phyloP scores from a whole-genome alignment of 2,329 filamentous ascomycete species.

The Colletotrichum simmondsii region DNA sequence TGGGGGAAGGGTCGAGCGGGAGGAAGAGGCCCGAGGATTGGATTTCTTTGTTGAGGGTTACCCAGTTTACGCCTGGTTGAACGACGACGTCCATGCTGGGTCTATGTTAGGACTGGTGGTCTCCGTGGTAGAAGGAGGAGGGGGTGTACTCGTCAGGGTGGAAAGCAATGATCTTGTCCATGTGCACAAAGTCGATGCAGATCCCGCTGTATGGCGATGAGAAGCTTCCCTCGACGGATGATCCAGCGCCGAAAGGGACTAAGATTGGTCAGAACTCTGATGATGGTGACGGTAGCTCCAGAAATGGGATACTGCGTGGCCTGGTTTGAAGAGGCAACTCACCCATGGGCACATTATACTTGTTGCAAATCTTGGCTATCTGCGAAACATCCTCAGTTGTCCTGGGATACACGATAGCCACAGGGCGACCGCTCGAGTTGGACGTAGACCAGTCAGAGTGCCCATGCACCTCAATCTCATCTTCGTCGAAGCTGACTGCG shows the following conservation, averaged over 20 bases:
- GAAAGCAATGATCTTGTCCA: slow-evolving; percentile 73
- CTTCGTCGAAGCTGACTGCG: slow-evolving; percentile 70
- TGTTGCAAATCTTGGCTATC: slow-evolving; percentile 71
- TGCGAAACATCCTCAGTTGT: slow-evolving; percentile 72
- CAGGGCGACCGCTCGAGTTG: slow-evolving; percentile 71
- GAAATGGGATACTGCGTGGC: no score
- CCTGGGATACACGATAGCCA: slow-evolving; percentile 73
- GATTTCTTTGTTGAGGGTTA: slow-evolving; percentile 73
- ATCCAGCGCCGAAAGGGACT: slow-evolving; percentile 78
- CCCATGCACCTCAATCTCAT: slow-evolving; percentile 72
- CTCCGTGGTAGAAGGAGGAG: not conserved
- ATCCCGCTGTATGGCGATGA: slow-evolving; percentile 74
- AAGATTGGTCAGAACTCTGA: not conserved
- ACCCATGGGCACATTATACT: slow-evolving; percentile 73
- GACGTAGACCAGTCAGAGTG: slow-evolving; percentile 78
- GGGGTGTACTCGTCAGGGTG: slow-evolving; percentile 64
- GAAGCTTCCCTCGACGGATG: slow-evolving; percentile 78
- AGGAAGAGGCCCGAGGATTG: slow-evolving; percentile 73
- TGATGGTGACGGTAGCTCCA: not conserved
- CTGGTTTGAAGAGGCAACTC: not conserved
- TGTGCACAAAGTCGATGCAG: slow-evolving; percentile 75
- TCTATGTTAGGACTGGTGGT: fast-evolving
- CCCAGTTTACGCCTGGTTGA: slow-evolving; percentile 76
- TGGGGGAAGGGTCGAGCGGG: slow-evolving; percentile 76
- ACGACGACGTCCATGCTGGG: slow-evolving; percentile 74